Conservation (phyloP, 2,329 filamentous ascomycete genomes). For the Orbilia brochopaga region DNA sequence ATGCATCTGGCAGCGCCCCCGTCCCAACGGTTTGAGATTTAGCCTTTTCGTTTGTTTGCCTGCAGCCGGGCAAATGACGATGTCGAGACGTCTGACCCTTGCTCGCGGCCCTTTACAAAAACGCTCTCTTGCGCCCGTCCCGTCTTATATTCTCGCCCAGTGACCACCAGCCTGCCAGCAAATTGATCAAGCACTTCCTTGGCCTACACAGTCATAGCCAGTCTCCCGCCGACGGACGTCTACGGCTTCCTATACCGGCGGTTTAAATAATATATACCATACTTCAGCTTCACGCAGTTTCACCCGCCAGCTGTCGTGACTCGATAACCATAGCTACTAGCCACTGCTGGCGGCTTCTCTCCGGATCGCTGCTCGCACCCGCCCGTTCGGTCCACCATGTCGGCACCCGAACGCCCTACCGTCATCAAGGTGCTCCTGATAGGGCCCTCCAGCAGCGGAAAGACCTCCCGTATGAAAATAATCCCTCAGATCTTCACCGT, state of each 20-base stretch:
- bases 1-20: background rate
- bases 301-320: too few species aligned
- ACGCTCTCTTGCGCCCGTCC: background rate
- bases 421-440: slow-evolving; percentile 65
- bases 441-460: slow-evolving; percentile 65
- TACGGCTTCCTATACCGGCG: background rate
- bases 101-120: background rate
- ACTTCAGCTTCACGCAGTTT: too few species aligned
- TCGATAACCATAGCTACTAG: too few species aligned
- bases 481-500: slow-evolving; percentile 1
- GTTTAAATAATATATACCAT: background rate
- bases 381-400: slow-evolving; percentile 16
- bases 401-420: slow-evolving; percentile 56
- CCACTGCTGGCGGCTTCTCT: background rate
- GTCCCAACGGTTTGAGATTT: slow-evolving; percentile 34
- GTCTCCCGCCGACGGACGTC: background rate
- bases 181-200: background rate
- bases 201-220: background rate
- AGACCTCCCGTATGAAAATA: slow-evolving; percentile 64
- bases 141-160: background rate
- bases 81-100: slow-evolving; percentile 26
- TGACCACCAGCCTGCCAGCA: background rate
- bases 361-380: background rate
- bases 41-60: background rate
- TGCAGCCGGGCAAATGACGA: slow-evolving; percentile 45